These are phyloP conservation scores for Penicillium sp. DNA, from an alignment of 2,329 filamentous ascomycete species.

Conservation along the genomic window DNA sequence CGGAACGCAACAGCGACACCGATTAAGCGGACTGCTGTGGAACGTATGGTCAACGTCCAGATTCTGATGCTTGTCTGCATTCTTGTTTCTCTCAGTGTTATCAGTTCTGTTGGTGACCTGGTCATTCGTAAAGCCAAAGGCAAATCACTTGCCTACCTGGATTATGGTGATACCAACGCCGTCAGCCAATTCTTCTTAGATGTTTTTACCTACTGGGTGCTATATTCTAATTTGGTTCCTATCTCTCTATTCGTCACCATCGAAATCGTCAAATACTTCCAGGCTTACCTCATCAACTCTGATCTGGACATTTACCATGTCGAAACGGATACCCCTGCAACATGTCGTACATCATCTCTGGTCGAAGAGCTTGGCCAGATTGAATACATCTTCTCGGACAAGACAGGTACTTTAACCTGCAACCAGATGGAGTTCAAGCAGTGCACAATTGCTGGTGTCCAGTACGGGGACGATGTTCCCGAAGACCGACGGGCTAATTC, in stretches of 20 bases:
- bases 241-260: slow-evolving; percentile 98
- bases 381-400: slow-evolving; percentile 98
- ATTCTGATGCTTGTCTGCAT: slow-evolving; percentile 88
- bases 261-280: slow-evolving; percentile 96
- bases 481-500: slow-evolving; percentile 81
- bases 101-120: slow-evolving; percentile 89
- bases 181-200: slow-evolving; percentile 85
- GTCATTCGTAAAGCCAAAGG: slow-evolving; percentile 68
- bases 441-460: slow-evolving; percentile 86
- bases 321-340: slow-evolving; percentile 90
- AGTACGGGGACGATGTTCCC: slow-evolving; percentile 88
- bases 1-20: slow-evolving; percentile 94
- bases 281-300: slow-evolving; percentile 95
- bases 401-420: slow-evolving; percentile 95
- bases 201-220: slow-evolving; percentile 96
- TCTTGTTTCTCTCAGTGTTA: slow-evolving; percentile 77
- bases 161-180: slow-evolving; percentile 64
- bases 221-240: slow-evolving; percentile 94
- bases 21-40: slow-evolving; percentile 96
- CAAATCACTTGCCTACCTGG: slow-evolving; percentile 69
- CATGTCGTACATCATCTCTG: slow-evolving; percentile 91
- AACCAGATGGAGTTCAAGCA: slow-evolving; percentile 99
- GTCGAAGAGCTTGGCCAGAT: slow-evolving; percentile 98
- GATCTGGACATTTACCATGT: slow-evolving; percentile 98
- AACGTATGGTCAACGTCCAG: slow-evolving; percentile 88